Conservation (phyloP, 257 asterid genomes). For the Buddleja alternifolia region DNA sequence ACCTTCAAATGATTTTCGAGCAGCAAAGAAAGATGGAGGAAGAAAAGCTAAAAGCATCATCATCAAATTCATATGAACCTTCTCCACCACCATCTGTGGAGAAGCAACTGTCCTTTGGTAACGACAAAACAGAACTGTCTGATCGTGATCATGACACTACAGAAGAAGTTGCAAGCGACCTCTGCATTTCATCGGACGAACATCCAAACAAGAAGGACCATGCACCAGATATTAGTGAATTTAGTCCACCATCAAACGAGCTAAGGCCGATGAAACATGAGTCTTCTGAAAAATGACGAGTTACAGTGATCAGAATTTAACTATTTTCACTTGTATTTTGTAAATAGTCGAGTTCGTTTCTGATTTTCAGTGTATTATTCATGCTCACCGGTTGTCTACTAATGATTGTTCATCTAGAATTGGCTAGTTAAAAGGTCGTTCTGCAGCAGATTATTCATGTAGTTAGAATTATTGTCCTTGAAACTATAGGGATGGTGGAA, state of each 20-base stretch:
- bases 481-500: not conserved
- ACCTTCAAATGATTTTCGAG: slow-evolving; percentile 77
- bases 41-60: slow-evolving; percentile 45
- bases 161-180: slow-evolving; percentile 26
- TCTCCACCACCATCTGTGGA: slow-evolving; percentile 26
- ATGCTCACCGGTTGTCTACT: not conserved
- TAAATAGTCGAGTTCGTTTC: slow-evolving; percentile 17
- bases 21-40: slow-evolving; percentile 70
- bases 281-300: slow-evolving; percentile 21
- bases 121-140: slow-evolving; percentile 35
- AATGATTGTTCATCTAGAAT: slow-evolving; percentile 18
- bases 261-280: slow-evolving; percentile 45
- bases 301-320: slow-evolving; percentile 1
- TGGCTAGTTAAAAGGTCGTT: not conserved
- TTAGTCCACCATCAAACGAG: slow-evolving; percentile 42
- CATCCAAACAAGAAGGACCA: slow-evolving; percentile 28
- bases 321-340: not conserved
- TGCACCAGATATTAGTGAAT: slow-evolving; percentile 22
- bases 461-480: not conserved
- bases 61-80: slow-evolving; percentile 38
- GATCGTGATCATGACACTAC: slow-evolving; percentile 19
- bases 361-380: slow-evolving; percentile 20
- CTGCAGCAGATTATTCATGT: not conserved
- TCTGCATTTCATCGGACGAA: slow-evolving; percentile 27
- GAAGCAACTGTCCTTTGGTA: slow-evolving; percentile 23